Evolutionary conservation across 208 protist species (phyloP).

Genomic region (Trichomonas gallinae): DNA sequence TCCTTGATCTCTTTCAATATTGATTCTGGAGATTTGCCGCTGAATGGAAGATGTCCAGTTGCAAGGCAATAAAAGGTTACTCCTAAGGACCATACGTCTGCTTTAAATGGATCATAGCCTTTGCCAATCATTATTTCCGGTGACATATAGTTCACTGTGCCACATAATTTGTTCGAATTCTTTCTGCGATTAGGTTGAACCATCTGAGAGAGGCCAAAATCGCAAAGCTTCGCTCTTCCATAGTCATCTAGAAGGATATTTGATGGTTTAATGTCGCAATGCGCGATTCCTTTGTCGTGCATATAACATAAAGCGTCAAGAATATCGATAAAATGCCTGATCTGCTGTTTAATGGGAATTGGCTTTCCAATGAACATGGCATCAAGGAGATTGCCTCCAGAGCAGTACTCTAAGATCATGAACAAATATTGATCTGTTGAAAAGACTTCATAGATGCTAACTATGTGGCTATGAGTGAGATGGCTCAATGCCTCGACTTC

Average conservation of each 20-base stretch:
- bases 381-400: too few species aligned
- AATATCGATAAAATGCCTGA: background rate
- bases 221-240: background rate
- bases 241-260: background rate
- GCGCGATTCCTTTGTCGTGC: background rate
- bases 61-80: background rate
- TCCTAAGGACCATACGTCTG: background rate
- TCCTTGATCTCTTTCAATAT: too few species aligned
- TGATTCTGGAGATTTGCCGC: too few species aligned
- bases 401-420: too few species aligned
- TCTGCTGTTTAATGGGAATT: too few species aligned
- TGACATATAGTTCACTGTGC: background rate
- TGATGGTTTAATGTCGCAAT: background rate
- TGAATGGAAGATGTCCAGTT: background rate
- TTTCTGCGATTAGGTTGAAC: too few species aligned
- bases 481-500: too few species aligned
- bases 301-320: background rate
- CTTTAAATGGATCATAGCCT: background rate
- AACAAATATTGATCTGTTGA: too few species aligned
- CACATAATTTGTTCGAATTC: background rate
- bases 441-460: too few species aligned
- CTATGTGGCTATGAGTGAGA: too few species aligned
- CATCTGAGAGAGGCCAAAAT: background rate
- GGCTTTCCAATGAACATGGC: too few species aligned
- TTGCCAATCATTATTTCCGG: background rate